phyloP scores from a whole-genome alignment of 2,329 filamentous ascomycete genomes.

The Aureobasidium uvarum region DNA sequence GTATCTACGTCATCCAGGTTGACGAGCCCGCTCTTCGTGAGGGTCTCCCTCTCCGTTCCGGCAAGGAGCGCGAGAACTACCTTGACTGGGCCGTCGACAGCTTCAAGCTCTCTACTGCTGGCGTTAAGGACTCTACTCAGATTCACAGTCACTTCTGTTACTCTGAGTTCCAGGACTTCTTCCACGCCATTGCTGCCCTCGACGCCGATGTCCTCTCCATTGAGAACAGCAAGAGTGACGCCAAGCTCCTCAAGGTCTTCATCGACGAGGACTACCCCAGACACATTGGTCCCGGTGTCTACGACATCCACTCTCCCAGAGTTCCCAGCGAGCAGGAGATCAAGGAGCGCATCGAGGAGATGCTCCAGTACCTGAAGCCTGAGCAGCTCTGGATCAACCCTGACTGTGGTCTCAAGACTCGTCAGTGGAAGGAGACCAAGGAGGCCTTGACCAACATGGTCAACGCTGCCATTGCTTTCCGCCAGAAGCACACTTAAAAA shows the following conservation, averaged over 20 bases:
- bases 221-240: constrained; percentile 99
- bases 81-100: constrained; percentile 96
- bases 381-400: constrained; percentile 99
- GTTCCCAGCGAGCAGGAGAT: constrained; percentile 97
- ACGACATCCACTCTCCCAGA: constrained; percentile 99
- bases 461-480: constrained; percentile 96
- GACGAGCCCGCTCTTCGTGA: constrained; percentile 99
- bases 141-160: constrained; percentile 99
- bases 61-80: constrained; percentile 95
- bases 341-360: constrained; percentile 95
- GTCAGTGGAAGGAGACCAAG: constrained; percentile 99
- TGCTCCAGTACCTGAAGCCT: constrained; percentile 92
- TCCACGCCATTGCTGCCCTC: constrained; percentile 97
- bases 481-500: constrained; percentile 53
- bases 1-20: constrained; percentile 97
- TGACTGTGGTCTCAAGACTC: constrained; percentile 98
- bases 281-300: constrained; percentile 98
- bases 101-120: constrained; percentile 93
- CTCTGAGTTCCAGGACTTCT: constrained; percentile 99
- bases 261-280: constrained; percentile 95
- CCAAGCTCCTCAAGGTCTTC: constrained; percentile 98
- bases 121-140: constrained; percentile 93
- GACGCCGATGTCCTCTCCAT: constrained; percentile 98
- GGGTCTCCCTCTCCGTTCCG: constrained; percentile 93
- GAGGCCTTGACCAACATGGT: constrained; percentile 95